phyloP scores from a whole-genome alignment of 164 flowering plant genomes.

The Amborella trichopoda region DNA sequence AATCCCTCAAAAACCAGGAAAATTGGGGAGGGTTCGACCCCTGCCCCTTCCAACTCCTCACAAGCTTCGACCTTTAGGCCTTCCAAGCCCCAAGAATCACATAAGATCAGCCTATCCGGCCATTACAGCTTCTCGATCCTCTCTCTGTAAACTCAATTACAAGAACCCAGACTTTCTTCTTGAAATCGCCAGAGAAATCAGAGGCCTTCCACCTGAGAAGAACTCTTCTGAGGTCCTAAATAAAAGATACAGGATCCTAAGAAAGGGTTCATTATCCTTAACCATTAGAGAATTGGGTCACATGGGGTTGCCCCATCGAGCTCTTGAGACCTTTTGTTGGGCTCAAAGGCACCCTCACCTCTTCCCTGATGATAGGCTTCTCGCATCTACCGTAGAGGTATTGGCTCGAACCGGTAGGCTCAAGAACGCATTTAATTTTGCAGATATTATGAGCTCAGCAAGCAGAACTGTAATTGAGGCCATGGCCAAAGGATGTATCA shows the following conservation, averaged over 20 bases:
- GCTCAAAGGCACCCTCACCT: conserved; percentile 63
- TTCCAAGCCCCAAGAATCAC: conserved; percentile 50
- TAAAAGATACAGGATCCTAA: conserved; percentile 38
- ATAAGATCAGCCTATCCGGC: conserved; percentile 17
- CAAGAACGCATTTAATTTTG: conserved; percentile 46
- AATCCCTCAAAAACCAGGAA: conserved; percentile 80
- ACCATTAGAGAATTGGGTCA: conserved; percentile 86
- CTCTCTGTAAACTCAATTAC: conserved; percentile 32
- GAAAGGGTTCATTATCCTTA: conserved; percentile 79
- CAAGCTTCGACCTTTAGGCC: conserved; percentile 60
- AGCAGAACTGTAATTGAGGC: conserved; percentile 71
- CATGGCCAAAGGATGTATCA: conserved; percentile 63
- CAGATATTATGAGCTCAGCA: conserved; percentile 36
- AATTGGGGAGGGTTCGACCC: conserved; percentile 49
- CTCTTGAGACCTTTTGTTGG: conserved; percentile 73
- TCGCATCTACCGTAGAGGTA: conserved; percentile 74
- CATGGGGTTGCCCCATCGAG: conserved; percentile 73
- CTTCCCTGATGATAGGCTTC: conserved; percentile 70
- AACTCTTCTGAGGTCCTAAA: conserved; percentile 46
- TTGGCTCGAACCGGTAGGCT: conserved; percentile 45
- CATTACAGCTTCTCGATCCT: conserved; percentile 17
- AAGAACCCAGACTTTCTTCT: conserved; percentile 62
- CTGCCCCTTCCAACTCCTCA: conserved; percentile 74
- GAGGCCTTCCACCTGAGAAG: conserved; percentile 34
- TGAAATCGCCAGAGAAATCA: conserved; percentile 62